Conservation (phyloP, 192 early-diverging fungal genomes). For the Rhizophagus prolifer region DNA sequence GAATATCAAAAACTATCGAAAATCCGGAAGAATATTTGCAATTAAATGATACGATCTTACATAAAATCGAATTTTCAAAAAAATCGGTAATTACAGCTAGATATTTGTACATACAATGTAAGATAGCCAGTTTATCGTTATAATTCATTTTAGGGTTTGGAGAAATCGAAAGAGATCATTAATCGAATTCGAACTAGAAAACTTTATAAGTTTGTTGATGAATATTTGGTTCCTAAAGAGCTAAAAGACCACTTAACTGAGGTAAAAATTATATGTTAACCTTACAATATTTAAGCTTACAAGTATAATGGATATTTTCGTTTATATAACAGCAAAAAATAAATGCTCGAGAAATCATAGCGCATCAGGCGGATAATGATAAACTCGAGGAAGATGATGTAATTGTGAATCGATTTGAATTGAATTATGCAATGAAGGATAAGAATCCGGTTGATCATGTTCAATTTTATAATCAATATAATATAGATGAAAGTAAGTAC, state of each 20-base stretch:
- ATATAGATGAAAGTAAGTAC: conserved; percentile 13
- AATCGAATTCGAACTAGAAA: conserved; percentile 75
- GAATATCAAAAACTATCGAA: conserved; percentile 61
- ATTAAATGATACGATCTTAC: conserved; percentile 83
- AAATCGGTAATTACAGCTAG: conserved; percentile 12
- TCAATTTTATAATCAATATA: conserved; percentile 59
- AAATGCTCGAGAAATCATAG: conserved; percentile 60
- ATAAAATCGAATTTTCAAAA: conserved; percentile 63
- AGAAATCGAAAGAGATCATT: conserved; percentile 67
- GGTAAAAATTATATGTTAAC: conserved; percentile 34
- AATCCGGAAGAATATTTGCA: conserved; percentile 65
- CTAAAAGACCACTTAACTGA: conserved; percentile 40
- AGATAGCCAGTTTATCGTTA: neutral
- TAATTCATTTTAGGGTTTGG: conserved; percentile 44
- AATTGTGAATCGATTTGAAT: conserved; percentile 65
- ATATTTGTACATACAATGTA: neutral
- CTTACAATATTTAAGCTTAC: neutral
- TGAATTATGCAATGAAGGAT: conserved; percentile 85
- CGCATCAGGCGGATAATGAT: conserved; percentile 58
- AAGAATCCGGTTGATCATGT: conserved; percentile 85
- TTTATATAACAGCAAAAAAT: conserved; percentile 38
- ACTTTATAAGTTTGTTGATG: conserved; percentile 86
- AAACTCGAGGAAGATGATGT: conserved; percentile 68
- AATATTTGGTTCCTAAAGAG: conserved; percentile 62
- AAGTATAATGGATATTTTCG: neutral